Conservation (phyloP, 257 asterid genomes). For the Nicotiana knightiana region DNA sequence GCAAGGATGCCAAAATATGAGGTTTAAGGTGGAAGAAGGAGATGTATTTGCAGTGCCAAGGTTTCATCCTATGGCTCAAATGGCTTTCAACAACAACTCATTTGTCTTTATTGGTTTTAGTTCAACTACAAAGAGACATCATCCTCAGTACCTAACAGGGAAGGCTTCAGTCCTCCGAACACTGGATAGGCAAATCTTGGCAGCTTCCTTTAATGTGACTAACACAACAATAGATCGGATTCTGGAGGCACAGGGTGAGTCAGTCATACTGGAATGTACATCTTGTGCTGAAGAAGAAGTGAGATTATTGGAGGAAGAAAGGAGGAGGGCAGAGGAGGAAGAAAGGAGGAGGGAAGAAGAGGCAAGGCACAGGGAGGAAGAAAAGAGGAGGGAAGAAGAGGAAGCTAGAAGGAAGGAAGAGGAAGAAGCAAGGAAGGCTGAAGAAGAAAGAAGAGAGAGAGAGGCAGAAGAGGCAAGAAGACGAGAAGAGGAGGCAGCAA, state of each 20-base stretch:
- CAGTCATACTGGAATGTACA: constrained; percentile 52
- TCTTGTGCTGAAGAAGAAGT: constrained; percentile 84
- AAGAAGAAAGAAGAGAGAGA: constrained; percentile 2
- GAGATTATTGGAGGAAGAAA: constrained; percentile 48
- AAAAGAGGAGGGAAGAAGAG: constrained; percentile 11
- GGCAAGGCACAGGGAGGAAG: constrained; percentile 24
- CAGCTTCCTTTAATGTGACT: constrained; percentile 35
- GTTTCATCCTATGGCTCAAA: constrained; percentile 79
- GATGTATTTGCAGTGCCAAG: constrained; percentile 64
- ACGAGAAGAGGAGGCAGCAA: background rate
- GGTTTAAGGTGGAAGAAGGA: constrained; percentile 56
- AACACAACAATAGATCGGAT: constrained; percentile 42
- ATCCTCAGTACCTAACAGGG: constrained; percentile 71
- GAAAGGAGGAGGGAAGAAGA: constrained; percentile 30
- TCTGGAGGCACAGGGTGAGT: constrained; percentile 30
- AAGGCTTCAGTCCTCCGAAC: constrained; percentile 55
- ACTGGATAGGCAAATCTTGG: constrained; percentile 46
- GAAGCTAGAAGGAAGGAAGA: constrained; percentile 13
- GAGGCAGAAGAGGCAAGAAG: background rate
- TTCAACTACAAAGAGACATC: constrained; percentile 37
- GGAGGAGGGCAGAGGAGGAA: constrained; percentile 34
- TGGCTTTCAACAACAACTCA: constrained; percentile 63
- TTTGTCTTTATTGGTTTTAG: constrained; percentile 76
- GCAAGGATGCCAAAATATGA: constrained; percentile 29
- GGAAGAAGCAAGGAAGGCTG: background rate